These are phyloP conservation scores for Teratosphaeria pseudoeucalypti DNA, from an alignment of 2,329 filamentous ascomycete species.

Conservation along the genomic window DNA sequence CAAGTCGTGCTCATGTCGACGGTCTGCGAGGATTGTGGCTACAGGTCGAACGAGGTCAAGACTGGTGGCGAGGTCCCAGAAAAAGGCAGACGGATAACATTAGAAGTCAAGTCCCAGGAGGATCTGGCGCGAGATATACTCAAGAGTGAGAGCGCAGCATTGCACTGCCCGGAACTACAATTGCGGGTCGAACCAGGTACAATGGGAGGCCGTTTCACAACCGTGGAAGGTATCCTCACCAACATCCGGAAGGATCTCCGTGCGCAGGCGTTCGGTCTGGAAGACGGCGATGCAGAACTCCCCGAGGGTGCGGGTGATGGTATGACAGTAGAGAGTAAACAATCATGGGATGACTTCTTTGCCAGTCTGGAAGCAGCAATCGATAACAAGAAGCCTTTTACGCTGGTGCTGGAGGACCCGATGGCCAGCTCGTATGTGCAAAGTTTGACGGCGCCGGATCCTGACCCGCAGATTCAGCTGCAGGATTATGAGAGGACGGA, in stretches of 20 bases:
- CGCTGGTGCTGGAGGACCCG: conserved; percentile 74
- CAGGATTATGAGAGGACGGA: conserved; percentile 80
- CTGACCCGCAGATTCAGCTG: conserved; percentile 70
- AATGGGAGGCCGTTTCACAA: conserved; percentile 91
- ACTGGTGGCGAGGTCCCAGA: conserved; percentile 87
- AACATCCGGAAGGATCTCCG: conserved; percentile 86
- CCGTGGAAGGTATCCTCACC: conserved; percentile 83
- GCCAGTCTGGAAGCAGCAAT: conserved; percentile 65
- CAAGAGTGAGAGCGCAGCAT: conserved; percentile 84
- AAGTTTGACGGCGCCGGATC: conserved; percentile 66
- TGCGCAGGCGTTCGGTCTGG: conserved; percentile 73
- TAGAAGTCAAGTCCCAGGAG: conserved; percentile 55
- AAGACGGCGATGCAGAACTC: conserved; percentile 38
- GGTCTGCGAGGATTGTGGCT: conserved; percentile 76
- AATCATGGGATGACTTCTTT: conserved; percentile 76
- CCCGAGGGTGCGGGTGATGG: conserved; percentile 56
- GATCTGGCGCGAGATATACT: conserved; percentile 89
- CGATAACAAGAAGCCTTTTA: conserved; percentile 68
- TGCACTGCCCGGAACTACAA: conserved; percentile 77
- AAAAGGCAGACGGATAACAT: conserved; percentile 71
- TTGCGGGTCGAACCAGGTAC: conserved; percentile 87
- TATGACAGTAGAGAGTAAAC: conserved; percentile 53
- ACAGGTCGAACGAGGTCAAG: conserved; percentile 94
- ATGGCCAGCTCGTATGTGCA: conserved; percentile 91
- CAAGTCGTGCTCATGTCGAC: conserved; percentile 95